Evolutionary conservation across 805 yeast genomes (phyloP), one percentile per base, ranked within the genome.

Genomic region (Candida succiphila): DNA sequence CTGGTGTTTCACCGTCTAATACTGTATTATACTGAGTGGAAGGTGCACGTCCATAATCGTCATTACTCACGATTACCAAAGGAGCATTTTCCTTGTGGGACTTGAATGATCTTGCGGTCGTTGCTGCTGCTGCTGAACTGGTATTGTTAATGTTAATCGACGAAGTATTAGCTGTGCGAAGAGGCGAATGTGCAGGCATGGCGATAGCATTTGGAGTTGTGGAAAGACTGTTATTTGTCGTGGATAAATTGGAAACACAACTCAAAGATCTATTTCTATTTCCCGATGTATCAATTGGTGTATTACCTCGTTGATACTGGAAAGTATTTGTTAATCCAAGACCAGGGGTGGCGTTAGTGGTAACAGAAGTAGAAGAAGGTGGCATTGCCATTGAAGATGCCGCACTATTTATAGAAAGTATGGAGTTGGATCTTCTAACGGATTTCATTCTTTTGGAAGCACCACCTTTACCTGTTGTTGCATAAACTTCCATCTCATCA

Each of bases 381-480:
- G 37, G 20, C 12, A 5, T 17, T 5, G 50, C 44, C 2, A 44
- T 35, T 7, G 40, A 34, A 7, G 57, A 52, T 3, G 25, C 17
- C 17, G 34, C 16, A 20, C 30, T 17, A 21, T 35, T 44, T 25
- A 51, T 24, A 2, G 57, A 53, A 10, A 46, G 45, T 8, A 49
- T 46, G 4, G 58, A 53, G 32, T 40, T 48, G 3, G 58, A 45
- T 31, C 58, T 38, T 35, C 42, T 46, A 19, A 51, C 22, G 7
- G 53, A 33, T 34, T 52, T 52, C 38, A 48, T 37, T 27, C 46
- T 47, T 37, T 51, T 52, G 3, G 54, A 48, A 15, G 34, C 21
- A 17, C 24, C 29, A 8, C 10, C 10, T 7, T 7, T 21, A 21
- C 10, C 23, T 10, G 10, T 21, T 6, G 52, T 42, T 7, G 53